Percentiles rank a stretch among this genome's conserved stretches.
These are phyloP conservation scores for Cladobotryum protrusum DNA, from an alignment of 2,329 filamentous ascomycete species.

Conservation along the genomic window DNA sequence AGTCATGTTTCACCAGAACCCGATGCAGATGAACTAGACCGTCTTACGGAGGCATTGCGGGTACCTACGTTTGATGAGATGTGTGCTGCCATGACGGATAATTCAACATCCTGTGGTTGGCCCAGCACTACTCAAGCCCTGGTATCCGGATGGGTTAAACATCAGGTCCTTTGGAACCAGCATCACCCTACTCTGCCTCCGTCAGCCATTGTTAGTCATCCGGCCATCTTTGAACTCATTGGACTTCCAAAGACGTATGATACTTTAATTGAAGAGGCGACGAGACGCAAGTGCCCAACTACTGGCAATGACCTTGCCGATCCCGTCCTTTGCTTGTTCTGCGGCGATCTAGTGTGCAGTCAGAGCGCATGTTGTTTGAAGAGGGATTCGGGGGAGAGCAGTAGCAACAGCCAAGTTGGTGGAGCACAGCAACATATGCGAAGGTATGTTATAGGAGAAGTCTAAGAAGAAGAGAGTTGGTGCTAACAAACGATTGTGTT, in stretches of 20 bases:
- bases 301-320: conserved; percentile 89
- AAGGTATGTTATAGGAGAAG: conserved; percentile 55
- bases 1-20: conserved; percentile 56
- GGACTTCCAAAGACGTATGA: conserved; percentile 91
- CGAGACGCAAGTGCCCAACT: conserved; percentile 74
- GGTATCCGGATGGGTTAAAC: conserved; percentile 66
- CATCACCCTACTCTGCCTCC: conserved; percentile 24
- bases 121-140: conserved; percentile 39
- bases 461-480: background rate
- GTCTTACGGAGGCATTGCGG: conserved; percentile 68
- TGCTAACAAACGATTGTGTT: conserved; percentile 1
- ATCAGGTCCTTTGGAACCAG: conserved; percentile 44
- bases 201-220: conserved; percentile 61
- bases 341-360: conserved; percentile 92
- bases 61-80: conserved; percentile 76
- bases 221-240: conserved; percentile 88
- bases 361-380: conserved; percentile 88
- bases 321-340: conserved; percentile 87
- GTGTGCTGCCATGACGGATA: conserved; percentile 52
- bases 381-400: conserved; percentile 42
- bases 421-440: conserved; percentile 87
- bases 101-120: conserved; percentile 42
- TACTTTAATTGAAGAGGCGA: conserved; percentile 84
- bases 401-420: conserved; percentile 48
- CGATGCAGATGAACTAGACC: conserved; percentile 71